Evolutionary conservation across 2,329 filamentous ascomycete genomes (phyloP).

Genomic region (Cladophialophora immunda): DNA sequence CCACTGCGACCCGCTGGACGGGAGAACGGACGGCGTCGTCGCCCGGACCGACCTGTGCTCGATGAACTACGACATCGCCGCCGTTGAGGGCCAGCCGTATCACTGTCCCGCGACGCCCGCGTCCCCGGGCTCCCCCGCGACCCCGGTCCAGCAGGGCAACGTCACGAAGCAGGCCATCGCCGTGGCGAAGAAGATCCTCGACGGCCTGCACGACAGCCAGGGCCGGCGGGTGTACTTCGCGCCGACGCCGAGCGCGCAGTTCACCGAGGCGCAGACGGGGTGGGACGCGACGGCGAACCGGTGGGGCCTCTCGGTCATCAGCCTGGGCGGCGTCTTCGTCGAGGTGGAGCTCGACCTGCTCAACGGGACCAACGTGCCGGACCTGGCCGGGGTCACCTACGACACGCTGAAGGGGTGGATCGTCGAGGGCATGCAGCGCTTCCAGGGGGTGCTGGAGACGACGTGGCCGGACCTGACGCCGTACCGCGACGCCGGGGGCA

Average conservation of each 20-base stretch:
- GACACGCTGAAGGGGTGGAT: slow-evolving; percentile 67
- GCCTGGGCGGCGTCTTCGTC: slow-evolving; percentile 44
- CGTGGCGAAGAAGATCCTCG: slow-evolving; percentile 48
- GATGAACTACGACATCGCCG: slow-evolving; percentile 56
- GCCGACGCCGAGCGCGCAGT: slow-evolving; percentile 42
- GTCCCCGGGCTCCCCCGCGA: not conserved
- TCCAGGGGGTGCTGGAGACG: slow-evolving; percentile 62
- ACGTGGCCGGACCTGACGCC: slow-evolving; percentile 62
- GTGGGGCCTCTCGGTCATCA: slow-evolving; percentile 46
- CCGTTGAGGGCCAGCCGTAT: slow-evolving; percentile 58
- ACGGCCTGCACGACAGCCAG: slow-evolving; percentile 53
- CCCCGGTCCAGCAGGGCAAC: slow-evolving; percentile 44
- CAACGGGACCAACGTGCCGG: slow-evolving; percentile 48
- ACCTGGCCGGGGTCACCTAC: slow-evolving; percentile 61
- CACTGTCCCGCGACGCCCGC: slow-evolving; percentile 46
- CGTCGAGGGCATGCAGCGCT: slow-evolving; percentile 57
- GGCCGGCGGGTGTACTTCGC: slow-evolving; percentile 53
- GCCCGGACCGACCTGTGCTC: slow-evolving; percentile 59
- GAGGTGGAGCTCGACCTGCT: slow-evolving; percentile 37
- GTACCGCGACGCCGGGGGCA: slow-evolving; percentile 61
- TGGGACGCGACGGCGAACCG: slow-evolving; percentile 42
- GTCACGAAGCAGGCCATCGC: slow-evolving; percentile 44
- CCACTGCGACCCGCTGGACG: slow-evolving; percentile 65
- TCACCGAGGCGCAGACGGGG: slow-evolving; percentile 41
- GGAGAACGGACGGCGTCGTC: slow-evolving; percentile 63